phyloP scores from a whole-genome alignment of 2,329 filamentous ascomycete species.

The Hirsutella minnesotensis region DNA sequence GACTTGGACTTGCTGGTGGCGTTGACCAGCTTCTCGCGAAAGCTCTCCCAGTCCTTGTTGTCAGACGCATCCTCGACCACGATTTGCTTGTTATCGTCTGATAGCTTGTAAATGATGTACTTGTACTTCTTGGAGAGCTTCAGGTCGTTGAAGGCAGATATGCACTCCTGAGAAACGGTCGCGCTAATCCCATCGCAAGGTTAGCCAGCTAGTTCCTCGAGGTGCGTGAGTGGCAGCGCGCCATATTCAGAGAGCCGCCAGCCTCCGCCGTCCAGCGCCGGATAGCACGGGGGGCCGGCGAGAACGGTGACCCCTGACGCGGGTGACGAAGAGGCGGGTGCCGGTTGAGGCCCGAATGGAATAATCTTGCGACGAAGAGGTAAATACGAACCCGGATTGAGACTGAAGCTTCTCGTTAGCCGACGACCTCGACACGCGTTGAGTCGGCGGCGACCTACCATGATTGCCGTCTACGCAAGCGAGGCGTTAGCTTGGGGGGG shows the following conservation, averaged over 20 bases:
- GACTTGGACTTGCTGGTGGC: constrained; percentile 61
- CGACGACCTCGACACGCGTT: neutral
- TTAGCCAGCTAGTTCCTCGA: constrained; percentile 13
- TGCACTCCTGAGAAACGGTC: constrained; percentile 60
- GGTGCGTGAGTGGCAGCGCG: neutral
- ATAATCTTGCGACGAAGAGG: constrained; percentile 1
- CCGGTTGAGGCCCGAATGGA: neutral
- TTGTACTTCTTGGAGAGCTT: constrained; percentile 75
- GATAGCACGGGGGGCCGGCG: too few species aligned
- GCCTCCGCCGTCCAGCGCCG: neutral
- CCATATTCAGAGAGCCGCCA: neutral
- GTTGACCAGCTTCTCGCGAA: constrained; percentile 65
- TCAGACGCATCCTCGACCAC: constrained; percentile 63
- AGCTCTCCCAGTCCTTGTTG: constrained; percentile 56
- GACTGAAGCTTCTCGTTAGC: constrained; percentile 31
- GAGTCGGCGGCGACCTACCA: constrained; percentile 22
- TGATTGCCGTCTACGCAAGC: constrained; percentile 20
- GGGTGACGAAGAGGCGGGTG: neutral
- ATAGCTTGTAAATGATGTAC: constrained; percentile 83
- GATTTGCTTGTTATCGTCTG: constrained; percentile 72
- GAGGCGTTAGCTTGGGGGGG: constrained; percentile 14
- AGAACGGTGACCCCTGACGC: neutral
- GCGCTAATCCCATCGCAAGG: constrained; percentile 39
- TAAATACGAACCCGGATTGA: constrained; percentile 53
- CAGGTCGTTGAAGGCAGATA: constrained; percentile 62